Base-by-base conservation (phyloP, 2,329 filamentous ascomycete species). In the Alternaria atra region DNA sequence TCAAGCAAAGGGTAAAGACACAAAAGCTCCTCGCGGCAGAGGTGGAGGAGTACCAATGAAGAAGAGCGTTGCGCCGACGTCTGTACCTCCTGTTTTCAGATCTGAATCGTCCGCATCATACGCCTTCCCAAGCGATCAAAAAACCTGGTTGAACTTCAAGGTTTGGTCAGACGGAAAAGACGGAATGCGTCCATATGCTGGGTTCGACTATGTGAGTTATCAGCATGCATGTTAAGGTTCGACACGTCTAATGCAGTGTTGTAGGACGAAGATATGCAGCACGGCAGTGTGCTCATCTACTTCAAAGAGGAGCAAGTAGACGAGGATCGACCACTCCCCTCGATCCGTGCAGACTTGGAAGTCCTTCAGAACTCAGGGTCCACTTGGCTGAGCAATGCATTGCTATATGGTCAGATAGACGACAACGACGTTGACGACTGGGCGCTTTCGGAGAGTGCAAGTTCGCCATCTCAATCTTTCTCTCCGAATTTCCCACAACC, bases 1-100 rank as follows among this genome's bases (percentile, higher is more conserved):
- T 34, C 66, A 74, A 12, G 67, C 72, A 12, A 75, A 79, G 23
- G 77, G 76, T n/a, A 80, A 80, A 60, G 74, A 74, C 39, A 78
- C 77, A 5, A 72, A 73, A 43, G 76, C 76, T 27, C 78, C 78
- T 13, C 67, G 78, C 46, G 79, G 78, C 23, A 70, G 77, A 53
- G 76, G 79, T 10, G 78, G 77, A 17, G 79, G 78, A 5, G 78
- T 80, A 1, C 79, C 79, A 2, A 54, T 72, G 8, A 80, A 79
- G 61, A 70, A 61, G 37, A 54, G 67, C 7, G 61, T 65, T 13
- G 52, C 63, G 13, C 42, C 63, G 3, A 63, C 70, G 13, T 58
- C 67, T 9, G 54, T 47, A 37, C 63, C 66, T 8, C 60, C 68
- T 3, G 47, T 60, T 1, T 71, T 71, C 50, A 67, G 73, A 53